phyloP scores from a whole-genome alignment of 805 yeast genomes.

The Zygotorulaspora chibaensis region DNA sequence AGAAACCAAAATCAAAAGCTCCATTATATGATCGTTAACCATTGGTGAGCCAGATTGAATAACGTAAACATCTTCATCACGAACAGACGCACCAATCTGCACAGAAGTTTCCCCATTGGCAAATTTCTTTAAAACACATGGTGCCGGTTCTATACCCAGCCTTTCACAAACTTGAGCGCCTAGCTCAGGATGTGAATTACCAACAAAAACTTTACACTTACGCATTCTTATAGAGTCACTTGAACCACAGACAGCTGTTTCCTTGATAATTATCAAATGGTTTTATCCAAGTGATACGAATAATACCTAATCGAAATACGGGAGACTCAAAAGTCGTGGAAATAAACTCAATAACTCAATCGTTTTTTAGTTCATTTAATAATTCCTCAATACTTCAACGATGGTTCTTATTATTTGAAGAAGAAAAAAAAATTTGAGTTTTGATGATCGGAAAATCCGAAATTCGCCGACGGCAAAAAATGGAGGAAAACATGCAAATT shows the following conservation, averaged over 20 bases:
- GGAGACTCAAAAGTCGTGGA: background rate
- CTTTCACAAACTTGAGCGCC: slow-evolving; percentile 87
- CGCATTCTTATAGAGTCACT: slow-evolving; percentile 54
- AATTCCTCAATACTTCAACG: background rate
- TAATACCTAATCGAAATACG: background rate
- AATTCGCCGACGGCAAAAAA: background rate
- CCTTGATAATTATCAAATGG: too few relatives aligned
- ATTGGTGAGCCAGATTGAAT: slow-evolving; percentile 88
- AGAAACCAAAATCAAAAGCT: slow-evolving; percentile 81
- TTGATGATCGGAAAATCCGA: background rate
- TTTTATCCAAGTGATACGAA: background rate
- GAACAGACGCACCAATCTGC: slow-evolving; percentile 87
- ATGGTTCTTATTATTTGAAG: background rate
- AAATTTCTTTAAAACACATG: slow-evolving; percentile 84
- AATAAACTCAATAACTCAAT: background rate
- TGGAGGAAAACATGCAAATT: background rate
- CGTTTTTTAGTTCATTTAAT: background rate
- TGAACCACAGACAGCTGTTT: too few relatives aligned
- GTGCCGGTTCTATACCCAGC: slow-evolving; percentile 90
- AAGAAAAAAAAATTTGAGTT: background rate
- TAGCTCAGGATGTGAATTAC: slow-evolving; percentile 92
- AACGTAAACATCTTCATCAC: slow-evolving; percentile 95
- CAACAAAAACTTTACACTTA: slow-evolving; percentile 94
- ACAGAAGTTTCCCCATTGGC: slow-evolving; percentile 98
- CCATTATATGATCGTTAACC: slow-evolving; percentile 93